phyloP scores from a whole-genome alignment of 371 early-diverging fungal genomes.

The Lichtheimia corymbifera region DNA sequence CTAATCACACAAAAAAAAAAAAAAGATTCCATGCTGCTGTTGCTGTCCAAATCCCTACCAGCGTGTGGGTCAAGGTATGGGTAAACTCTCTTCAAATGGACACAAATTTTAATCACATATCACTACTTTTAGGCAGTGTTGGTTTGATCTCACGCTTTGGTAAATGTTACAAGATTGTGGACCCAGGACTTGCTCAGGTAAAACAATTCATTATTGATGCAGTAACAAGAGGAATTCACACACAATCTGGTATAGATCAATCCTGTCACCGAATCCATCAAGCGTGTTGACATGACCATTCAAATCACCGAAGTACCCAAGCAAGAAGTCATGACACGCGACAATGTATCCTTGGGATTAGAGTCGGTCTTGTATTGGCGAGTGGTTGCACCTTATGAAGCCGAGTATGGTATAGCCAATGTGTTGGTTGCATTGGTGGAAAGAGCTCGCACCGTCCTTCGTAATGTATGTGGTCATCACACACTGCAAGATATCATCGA shows the following conservation, averaged over 20 bases:
- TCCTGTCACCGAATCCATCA: constrained; percentile 68
- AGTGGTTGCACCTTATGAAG: constrained; percentile 78
- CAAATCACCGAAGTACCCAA: constrained; percentile 73
- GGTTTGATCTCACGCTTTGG: constrained; percentile 83
- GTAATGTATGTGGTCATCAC: constrained; percentile 65
- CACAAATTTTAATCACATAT: neutral
- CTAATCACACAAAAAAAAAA: neutral
- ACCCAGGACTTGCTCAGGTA: constrained; percentile 81
- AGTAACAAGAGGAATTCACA: neutral
- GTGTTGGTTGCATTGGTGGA: constrained; percentile 79
- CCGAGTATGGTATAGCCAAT: constrained; percentile 76
- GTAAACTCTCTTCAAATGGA: neutral
- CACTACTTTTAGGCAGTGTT: constrained; percentile 50
- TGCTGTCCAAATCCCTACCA: constrained; percentile 84
- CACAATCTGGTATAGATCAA: constrained; percentile 54
- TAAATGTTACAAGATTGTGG: constrained; percentile 81
- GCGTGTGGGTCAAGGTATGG: constrained; percentile 58
- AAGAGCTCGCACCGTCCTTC: constrained; percentile 69
- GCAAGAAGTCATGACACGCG: constrained; percentile 85
- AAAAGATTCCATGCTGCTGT: constrained; percentile 39
- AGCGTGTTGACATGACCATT: constrained; percentile 70
- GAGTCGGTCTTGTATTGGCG: constrained; percentile 90
- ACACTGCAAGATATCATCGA: constrained; percentile 77
- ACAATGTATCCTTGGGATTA: constrained; percentile 80
- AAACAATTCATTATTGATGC: neutral